Evolutionary conservation across 139 green algal species (phyloP).

Genomic region (Mychonastes homosphaera): DNA sequence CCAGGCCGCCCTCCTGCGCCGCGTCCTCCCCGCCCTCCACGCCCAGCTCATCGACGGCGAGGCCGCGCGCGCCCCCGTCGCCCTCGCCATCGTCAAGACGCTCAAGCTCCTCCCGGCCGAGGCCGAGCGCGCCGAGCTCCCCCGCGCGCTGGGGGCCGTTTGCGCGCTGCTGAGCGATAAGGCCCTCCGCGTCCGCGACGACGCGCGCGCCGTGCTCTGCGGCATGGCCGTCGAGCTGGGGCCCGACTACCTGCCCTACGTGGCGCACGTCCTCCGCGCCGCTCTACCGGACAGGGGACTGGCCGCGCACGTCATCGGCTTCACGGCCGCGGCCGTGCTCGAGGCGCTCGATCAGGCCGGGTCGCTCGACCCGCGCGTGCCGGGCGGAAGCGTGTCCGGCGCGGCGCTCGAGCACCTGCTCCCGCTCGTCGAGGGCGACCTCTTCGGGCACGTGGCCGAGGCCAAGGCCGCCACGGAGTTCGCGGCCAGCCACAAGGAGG

Average conservation of each 20-base stretch:
- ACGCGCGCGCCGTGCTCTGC: constrained; percentile 60
- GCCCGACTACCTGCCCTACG: constrained; percentile 51
- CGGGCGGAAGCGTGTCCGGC: constrained; percentile 51
- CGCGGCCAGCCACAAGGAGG: constrained; percentile 65
- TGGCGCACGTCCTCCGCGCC: constrained; percentile 32
- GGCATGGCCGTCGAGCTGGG: constrained; percentile 63
- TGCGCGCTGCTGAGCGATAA: constrained; percentile 51
- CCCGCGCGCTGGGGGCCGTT: constrained; percentile 52
- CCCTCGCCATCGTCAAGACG: constrained; percentile 70
- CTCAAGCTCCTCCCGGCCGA: constrained; percentile 58
- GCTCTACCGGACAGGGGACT: constrained; percentile 45
- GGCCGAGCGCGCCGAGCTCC: constrained; percentile 49
- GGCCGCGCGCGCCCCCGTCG: constrained; percentile 55
- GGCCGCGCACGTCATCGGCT: constrained; percentile 78
- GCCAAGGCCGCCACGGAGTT: constrained; percentile 65
- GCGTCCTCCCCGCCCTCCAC: constrained; percentile 53
- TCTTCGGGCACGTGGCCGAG: constrained; percentile 66
- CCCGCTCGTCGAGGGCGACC: constrained; percentile 61
- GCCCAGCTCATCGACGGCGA: constrained; percentile 38
- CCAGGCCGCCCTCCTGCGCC: constrained; percentile 24
- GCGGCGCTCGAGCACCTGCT: constrained; percentile 45
- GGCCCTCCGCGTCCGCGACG: constrained; percentile 63
- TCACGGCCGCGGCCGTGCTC: constrained; percentile 71
- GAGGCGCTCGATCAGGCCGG: constrained; percentile 26
- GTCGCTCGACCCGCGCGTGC: too few species aligned